Base-by-base conservation (phyloP, 2,329 filamentous ascomycete genomes). In the Venturia nashicola region DNA sequence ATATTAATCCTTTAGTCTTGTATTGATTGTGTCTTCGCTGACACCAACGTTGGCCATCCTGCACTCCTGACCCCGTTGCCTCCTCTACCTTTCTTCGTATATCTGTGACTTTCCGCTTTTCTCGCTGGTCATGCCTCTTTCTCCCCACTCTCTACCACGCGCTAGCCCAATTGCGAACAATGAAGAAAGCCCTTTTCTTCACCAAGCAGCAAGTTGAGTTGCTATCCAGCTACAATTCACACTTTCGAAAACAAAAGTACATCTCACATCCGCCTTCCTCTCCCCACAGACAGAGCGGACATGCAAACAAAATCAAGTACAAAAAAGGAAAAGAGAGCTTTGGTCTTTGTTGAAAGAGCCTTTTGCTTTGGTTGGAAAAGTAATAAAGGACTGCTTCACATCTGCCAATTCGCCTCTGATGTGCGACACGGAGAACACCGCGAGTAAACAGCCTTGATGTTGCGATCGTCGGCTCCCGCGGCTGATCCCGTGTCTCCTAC, bases 301-400 rank as follows among this genome's bases (percentile, higher is more conserved):
- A 39, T 59, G 20, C 20, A 42, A 20, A 51, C 23, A 48, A 20
- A 48, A 43, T 11, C 44, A 51, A 51, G 20, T 48, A 48, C 36
- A 48, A n/a, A 32, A 32, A 62, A 62, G 43, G 42, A 48, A 51
- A 62, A 51, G 23, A 48, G 44, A 51, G 44, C 39, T 34, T 40
- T 63, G 46, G 61, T 46, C 46, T 63, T 57, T 63, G 61, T 63
- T 63, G 61, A 63, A 63, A 63, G 61, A 42, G 51, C 60, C 60
- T 62, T 57, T 63, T 63, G 61, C 61, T 63, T 63, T 63, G 61
- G 44, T 63, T 54, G 44, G 61, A 63, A 63, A 63, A 57, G 48
- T 57, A 44, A 63, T 46, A 62, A 63, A 63, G 61, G 61, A 63
- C 61, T 63, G 48, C 46, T 63, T 63, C 61, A 39, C 18, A 23